Evolutionary conservation across 2,329 filamentous ascomycete species (phyloP).

Genomic region (Trichoderma harzianum): DNA sequence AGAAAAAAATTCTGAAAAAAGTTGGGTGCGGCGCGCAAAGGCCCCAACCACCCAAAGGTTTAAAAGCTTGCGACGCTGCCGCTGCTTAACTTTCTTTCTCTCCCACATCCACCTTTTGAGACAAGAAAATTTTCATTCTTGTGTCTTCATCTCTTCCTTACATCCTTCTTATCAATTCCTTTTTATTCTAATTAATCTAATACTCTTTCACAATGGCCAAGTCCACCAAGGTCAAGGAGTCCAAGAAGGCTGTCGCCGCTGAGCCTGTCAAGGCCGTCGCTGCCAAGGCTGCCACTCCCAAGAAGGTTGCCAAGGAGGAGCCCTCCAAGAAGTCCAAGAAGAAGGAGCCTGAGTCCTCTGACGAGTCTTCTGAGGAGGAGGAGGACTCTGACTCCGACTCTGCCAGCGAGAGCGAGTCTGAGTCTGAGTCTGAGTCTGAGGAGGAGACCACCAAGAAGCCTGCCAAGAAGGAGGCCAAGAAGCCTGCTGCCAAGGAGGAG

Average conservation of each 20-base stretch:
- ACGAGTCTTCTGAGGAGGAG: constrained; percentile 32
- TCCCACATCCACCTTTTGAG: constrained; percentile 8
- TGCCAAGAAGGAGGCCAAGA: constrained; percentile 30
- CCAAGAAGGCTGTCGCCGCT: constrained; percentile 52
- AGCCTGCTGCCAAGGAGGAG: constrained; percentile 30
- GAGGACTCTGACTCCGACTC: constrained; percentile 33
- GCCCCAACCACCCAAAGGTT: constrained; percentile 20
- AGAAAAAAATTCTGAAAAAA: constrained; percentile 25
- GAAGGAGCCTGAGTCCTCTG: constrained; percentile 42
- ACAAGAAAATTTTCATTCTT: constrained; percentile 24
- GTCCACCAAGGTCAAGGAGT: constrained; percentile 57
- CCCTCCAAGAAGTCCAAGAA: constrained; percentile 48
- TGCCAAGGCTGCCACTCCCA: constrained; percentile 58
- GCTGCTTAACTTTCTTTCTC: constrained; percentile 3
- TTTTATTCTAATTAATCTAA: neutral
- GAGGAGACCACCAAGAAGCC: constrained; percentile 23
- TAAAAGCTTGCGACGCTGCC: constrained; percentile 18
- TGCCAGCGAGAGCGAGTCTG: constrained; percentile 31
- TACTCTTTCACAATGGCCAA: constrained; percentile 57
- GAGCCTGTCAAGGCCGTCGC: constrained; percentile 62
- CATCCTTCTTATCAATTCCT: neutral
- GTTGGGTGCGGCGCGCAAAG: neutral
- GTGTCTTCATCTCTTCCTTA: neutral
- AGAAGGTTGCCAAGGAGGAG: constrained; percentile 46
- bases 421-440: constrained; percentile 25